These are phyloP conservation scores for Syzygium oleosum DNA, from an alignment of 345 rosid genomes.

Conservation along the genomic window DNA sequence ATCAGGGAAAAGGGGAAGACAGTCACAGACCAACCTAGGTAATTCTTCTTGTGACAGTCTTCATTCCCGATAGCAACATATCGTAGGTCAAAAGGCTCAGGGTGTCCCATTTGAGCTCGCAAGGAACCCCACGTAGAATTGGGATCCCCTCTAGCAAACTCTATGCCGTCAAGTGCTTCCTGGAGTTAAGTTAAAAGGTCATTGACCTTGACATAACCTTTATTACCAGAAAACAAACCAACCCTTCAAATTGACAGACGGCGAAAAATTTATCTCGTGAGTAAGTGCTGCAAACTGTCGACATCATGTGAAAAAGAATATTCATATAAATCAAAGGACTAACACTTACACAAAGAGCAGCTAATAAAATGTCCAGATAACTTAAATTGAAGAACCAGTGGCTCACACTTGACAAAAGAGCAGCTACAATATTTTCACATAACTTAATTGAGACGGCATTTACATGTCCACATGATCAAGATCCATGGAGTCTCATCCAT, in stretches of 20 bases:
- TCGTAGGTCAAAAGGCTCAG: conserved; percentile 82
- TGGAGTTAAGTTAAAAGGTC: conserved; percentile 19
- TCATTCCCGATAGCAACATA: conserved; percentile 94
- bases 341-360: neutral
- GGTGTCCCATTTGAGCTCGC: conserved; percentile 90
- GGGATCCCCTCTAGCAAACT: conserved; percentile 76
- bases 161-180: conserved; percentile 96
- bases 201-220: neutral
- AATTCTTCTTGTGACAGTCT: conserved; percentile 81
- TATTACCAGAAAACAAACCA: neutral
- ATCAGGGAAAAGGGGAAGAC: neutral
- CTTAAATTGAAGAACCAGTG: neutral
- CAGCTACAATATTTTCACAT: neutral
- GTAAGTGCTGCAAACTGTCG: neutral
- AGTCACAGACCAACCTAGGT: conserved; percentile 42
- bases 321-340: neutral
- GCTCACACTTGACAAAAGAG: neutral
- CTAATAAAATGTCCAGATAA: neutral
- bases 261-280: neutral
- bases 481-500: neutral
- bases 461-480: neutral
- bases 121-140: conserved; percentile 83
- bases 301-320: neutral
- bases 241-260: neutral
- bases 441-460: neutral